Evolutionary conservation across 139 green algal species (phyloP), one percentile per base, ranked within the genome.

Genomic region (Haematococcus sp.): DNA sequence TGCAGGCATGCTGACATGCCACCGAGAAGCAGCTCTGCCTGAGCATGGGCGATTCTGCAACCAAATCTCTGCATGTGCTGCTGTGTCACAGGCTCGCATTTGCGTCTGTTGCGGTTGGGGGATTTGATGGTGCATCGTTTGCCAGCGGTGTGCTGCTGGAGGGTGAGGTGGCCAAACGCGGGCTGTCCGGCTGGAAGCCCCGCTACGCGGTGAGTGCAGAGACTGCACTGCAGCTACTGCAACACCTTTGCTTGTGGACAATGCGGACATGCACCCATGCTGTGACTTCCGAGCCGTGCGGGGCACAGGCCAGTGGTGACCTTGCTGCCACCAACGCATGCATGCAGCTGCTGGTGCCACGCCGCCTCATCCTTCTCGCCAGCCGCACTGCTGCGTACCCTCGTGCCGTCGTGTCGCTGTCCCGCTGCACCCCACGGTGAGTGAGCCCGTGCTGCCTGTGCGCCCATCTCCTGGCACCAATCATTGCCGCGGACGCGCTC

Each of bases 61-160:
- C n/a, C n/a, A n/a, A n/a, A n/a, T n/a, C n/a, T n/a, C n/a, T n/a
- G n/a, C n/a, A n/a, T n/a, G n/a, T n/a, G n/a, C n/a, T n/a, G n/a
- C n/a, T n/a, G n/a, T n/a, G n/a, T n/a, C n/a, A n/a, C 61, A 83
- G 75, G 32, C 11, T 46, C 4, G 44, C 44, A n/a, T 58, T 27
- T 58, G 66, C n/a, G 27, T 22, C 35, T 69, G 34, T 52, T 20
- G 28, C 25, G 20, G 23, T 54, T 58, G 63, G 32, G 4, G 22
- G 23, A 23, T 31, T 19, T 25, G 28, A 46, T n/a, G 13, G 7
- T 23, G 1, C 20, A 51, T 76, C 70, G 58, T 86, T 83, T 44
- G 75, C 81, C 35, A 77, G 81, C 11, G 35, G 27, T 31, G 70
- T 87, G 71, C 35, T 87, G 17, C 69, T 80, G 54, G 81, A 84